phyloP scores from a whole-genome alignment of 768 basidiomycete genomes.

The Russula brevipes region DNA sequence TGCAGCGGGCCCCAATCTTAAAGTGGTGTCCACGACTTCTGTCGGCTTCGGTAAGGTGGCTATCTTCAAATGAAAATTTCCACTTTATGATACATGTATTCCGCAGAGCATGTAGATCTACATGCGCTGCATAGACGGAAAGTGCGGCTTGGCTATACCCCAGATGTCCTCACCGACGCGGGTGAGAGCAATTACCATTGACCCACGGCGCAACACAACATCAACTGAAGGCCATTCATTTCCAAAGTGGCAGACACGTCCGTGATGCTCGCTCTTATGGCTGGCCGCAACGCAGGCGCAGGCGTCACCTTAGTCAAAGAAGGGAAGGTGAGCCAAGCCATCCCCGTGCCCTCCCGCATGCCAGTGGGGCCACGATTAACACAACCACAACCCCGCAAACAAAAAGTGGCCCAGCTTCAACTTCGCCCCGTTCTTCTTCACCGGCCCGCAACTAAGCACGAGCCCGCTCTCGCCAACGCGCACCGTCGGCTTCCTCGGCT shows the following conservation, averaged over 20 bases:
- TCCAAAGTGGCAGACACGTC: conserved; percentile 83
- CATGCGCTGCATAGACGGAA: conserved; percentile 51
- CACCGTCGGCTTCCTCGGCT: conserved; percentile 88
- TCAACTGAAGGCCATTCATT: not conserved
- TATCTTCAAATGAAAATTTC: not conserved
- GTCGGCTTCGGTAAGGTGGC: conserved; percentile 69
- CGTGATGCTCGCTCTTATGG: conserved; percentile 92
- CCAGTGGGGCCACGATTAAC: not conserved
- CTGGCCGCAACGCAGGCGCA: conserved; percentile 70
- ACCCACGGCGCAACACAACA: not conserved
- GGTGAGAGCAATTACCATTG: conserved; percentile 39
- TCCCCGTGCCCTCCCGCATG: not conserved
- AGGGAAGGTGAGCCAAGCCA: conserved; percentile 50
- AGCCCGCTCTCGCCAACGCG: conserved; percentile 45
- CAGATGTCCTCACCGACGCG: conserved; percentile 89
- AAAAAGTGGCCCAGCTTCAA: conserved; percentile 69
- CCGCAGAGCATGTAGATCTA: conserved; percentile 77
- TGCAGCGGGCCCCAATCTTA: conserved; percentile 66
- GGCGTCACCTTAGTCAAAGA: conserved; percentile 59
- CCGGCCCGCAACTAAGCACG: conserved; percentile 74
- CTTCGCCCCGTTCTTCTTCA: conserved; percentile 82
- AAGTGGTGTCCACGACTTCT: conserved; percentile 89
- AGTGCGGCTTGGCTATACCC: conserved; percentile 84
- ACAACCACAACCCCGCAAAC: not conserved
- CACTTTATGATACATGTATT: not conserved